Base-by-base conservation (phyloP, 192 early-diverging fungal genomes). In the Linderina pennispora region DNA sequence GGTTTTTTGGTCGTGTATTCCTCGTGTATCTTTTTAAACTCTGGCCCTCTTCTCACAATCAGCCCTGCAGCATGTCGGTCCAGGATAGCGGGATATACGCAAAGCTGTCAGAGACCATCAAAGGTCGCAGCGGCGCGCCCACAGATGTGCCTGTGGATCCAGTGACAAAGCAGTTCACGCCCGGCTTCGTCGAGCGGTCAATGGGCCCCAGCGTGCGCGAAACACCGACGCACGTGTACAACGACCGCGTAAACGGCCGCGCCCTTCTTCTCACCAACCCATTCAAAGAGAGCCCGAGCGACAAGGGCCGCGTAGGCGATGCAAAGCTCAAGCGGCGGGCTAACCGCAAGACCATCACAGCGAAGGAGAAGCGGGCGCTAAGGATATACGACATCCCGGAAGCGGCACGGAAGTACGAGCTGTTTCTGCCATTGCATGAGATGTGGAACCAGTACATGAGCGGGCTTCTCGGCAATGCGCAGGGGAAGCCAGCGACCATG, bases 391-490 rank as follows among this genome's bases (percentile, higher is more conserved):
- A 84, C 4, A 77, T 90, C 24, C 83, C 87, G 10, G 40, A 70
- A 6, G 77, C 77, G 0, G 48, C 55, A 4, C 55, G 41, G 1
- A 31, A 32, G 19, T 86, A 86, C 48, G 71, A 70, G 3, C 36
- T 80, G 32, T 92, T 90, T 58, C 18, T 78, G 10, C 86, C 89
- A 8, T 60, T 97, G 11, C 74, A 91, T 52, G 37, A 64, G 10
- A 54, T 94, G 26, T 97, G 93, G 91, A 63, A 54, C 32, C 71
- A 76, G 14, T 93, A 92, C 54, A 86, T 92, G 43, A 61, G 48
- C 9, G 71, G 82, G 22, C 57, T 96, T 6, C 48, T 86, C 20
- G 68, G 70, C 13, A 31, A 11, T 11, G 28, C 28, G 6, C 1
- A 38, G 36, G 9, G 59, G 71, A 48, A 65, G 39, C 31, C 39